Evolutionary conservation across 2,329 filamentous ascomycete species (phyloP).

Genomic region (Chaetoscypha palmicola): DNA sequence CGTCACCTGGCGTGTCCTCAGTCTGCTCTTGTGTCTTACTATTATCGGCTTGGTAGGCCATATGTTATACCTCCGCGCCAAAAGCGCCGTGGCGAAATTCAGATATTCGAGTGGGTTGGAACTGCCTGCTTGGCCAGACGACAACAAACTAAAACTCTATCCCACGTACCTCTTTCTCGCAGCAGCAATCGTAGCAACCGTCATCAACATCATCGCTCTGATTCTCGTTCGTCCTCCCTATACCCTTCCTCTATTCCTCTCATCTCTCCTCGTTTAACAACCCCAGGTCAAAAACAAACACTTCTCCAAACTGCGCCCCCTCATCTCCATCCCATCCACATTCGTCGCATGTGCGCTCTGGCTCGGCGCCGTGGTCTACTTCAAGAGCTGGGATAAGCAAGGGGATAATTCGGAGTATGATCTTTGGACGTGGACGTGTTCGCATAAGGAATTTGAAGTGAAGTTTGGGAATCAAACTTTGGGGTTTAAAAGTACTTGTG

Average conservation of each 20-base stretch:
- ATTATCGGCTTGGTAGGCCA: neutral
- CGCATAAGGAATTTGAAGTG: constrained; percentile 2
- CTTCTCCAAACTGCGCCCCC: neutral
- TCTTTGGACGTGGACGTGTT: constrained; percentile 3
- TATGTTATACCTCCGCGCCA: neutral
- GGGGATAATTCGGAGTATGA: constrained; percentile 3
- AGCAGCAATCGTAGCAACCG: neutral
- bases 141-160: constrained; percentile 2
- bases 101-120: neutral
- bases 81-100: neutral
- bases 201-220: constrained; percentile 1
- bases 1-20: neutral
- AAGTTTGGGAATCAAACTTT: constrained; percentile 1
- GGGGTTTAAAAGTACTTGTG: neutral
- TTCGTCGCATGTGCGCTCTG: neutral
- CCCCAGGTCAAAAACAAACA: neutral
- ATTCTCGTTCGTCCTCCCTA: no score
- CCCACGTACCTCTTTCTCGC: neutral
- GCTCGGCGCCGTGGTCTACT: neutral
- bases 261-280: neutral
- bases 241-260: no score
- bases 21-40: neutral
- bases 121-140: neutral
- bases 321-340: neutral
- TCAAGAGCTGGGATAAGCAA: constrained; percentile 3